phyloP scores from a whole-genome alignment of 805 yeast species.

The Cyberlindnera mississippiensis region DNA sequence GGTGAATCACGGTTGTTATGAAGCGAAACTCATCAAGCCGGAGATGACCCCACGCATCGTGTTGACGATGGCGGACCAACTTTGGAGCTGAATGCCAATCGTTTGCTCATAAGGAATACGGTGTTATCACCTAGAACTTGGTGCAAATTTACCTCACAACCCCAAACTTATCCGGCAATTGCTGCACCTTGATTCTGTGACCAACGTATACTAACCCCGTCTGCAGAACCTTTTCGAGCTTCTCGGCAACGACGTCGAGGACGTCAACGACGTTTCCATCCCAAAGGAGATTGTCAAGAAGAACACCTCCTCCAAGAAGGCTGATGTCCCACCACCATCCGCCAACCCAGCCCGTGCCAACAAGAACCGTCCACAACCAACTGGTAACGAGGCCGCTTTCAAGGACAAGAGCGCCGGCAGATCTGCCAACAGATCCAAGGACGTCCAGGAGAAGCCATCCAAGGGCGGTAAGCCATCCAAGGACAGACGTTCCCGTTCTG shows the following conservation, averaged over 20 bases:
- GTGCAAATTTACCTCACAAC: background rate
- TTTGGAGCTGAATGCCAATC: too few species aligned
- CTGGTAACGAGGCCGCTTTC: conserved; percentile 89
- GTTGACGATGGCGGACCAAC: too few species aligned
- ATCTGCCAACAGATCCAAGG: conserved; percentile 45
- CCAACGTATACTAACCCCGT: background rate
- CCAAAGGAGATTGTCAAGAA: conserved; percentile 80
- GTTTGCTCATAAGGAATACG: too few species aligned
- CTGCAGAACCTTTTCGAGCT: conserved; percentile 72
- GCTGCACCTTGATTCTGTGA: background rate
- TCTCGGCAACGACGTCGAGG: conserved; percentile 87
- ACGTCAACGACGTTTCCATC: conserved; percentile 50
- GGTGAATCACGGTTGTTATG: background rate
- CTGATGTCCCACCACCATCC: conserved; percentile 75
- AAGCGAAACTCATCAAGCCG: background rate
- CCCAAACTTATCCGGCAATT: background rate
- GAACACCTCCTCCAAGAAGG: conserved; percentile 81
- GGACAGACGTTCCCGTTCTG: conserved; percentile 87
- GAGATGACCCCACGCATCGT: conserved; percentile 2
- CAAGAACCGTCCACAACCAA: conserved; percentile 61
- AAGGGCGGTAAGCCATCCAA: conserved; percentile 43
- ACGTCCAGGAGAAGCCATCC: conserved; percentile 52
- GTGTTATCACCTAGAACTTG: too few species aligned
- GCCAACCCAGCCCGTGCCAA: conserved; percentile 79
- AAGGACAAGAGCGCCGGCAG: conserved; percentile 72